A percentile compares a stretch with the other conserved stretches of the same genome.
Conservation (phyloP, 2,329 filamentous ascomycete genomes). For the Scedosporium dehoogii region DNA sequence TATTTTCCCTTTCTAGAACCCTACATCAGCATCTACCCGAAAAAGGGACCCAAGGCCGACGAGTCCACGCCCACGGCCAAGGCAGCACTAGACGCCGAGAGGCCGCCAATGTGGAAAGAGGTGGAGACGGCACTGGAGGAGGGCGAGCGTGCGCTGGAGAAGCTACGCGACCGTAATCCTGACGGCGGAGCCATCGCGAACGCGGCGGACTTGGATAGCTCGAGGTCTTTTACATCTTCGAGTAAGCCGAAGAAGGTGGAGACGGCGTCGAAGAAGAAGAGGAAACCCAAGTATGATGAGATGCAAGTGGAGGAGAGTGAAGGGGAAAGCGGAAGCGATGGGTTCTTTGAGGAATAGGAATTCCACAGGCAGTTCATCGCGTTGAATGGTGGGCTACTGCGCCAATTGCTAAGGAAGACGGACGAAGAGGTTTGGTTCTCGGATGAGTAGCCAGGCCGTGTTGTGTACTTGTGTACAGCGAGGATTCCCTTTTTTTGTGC, state of each 20-base stretch:
- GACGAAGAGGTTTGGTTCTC: background rate
- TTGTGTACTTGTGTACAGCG: too few species aligned
- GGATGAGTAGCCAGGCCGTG: too few species aligned
- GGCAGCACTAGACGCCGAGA: conserved; percentile 33
- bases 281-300: conserved; percentile 19
- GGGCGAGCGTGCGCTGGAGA: conserved; percentile 40
- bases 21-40: conserved; percentile 56
- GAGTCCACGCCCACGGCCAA: conserved; percentile 28
- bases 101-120: conserved; percentile 55
- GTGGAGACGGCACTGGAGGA: conserved; percentile 56
- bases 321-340: conserved; percentile 39
- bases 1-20: conserved; percentile 61
- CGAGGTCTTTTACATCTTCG: background rate
- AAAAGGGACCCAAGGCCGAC: conserved; percentile 21
- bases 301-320: conserved; percentile 29
- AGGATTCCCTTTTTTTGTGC: background rate
- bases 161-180: conserved; percentile 40
- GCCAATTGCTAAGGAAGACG: background rate
- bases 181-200: background rate
- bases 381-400: too few species aligned
- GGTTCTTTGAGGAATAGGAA: conserved; percentile 43
- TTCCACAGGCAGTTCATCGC: background rate
- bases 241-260: background rate
- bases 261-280: conserved; percentile 9
- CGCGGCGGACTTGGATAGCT: conserved; percentile 11